A percentile compares a stretch with the other conserved stretches of the same genome.
These are phyloP conservation scores for Cicer bijugum DNA, from an alignment of 306 rosid species.

Conservation along the genomic window DNA sequence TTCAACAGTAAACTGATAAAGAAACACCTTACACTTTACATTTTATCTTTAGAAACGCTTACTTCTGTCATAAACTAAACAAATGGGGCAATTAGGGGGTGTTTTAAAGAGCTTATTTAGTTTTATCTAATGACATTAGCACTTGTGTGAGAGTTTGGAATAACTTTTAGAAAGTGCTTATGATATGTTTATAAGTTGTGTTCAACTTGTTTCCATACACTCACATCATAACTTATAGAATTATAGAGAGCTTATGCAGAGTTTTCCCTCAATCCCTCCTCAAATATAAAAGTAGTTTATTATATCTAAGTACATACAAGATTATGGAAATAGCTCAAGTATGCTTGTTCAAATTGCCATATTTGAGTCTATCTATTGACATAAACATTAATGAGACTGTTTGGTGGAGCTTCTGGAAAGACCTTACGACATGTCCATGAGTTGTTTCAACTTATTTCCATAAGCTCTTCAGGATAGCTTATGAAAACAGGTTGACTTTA, in stretches of 20 bases:
- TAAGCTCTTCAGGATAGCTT: no score
- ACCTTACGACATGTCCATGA: no score
- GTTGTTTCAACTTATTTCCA: no score
- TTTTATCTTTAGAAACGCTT: neutral
- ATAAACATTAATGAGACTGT: no score
- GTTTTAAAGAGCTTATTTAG: neutral
- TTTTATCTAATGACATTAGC: neutral
- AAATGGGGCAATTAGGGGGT: neutral
- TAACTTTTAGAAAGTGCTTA: neutral
- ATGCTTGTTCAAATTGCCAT: neutral
- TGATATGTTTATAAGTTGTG: neutral
- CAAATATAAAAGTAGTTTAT: neutral
- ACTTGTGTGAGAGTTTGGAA: neutral
- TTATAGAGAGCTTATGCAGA: neutral
- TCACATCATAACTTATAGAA: neutral
- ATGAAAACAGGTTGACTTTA: no score
- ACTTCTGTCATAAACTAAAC: conserved; percentile 16
- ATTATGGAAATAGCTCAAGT: neutral
- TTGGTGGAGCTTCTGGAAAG: no score
- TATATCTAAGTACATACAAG: neutral
- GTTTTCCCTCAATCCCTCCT: neutral
- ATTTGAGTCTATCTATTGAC: no score
- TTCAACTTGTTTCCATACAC: neutral
- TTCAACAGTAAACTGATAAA: neutral
- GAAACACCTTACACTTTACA: conserved; percentile 3